Conservation (phyloP, 768 basidiomycete genomes). For the Cystofilobasidium capitatum region DNA sequence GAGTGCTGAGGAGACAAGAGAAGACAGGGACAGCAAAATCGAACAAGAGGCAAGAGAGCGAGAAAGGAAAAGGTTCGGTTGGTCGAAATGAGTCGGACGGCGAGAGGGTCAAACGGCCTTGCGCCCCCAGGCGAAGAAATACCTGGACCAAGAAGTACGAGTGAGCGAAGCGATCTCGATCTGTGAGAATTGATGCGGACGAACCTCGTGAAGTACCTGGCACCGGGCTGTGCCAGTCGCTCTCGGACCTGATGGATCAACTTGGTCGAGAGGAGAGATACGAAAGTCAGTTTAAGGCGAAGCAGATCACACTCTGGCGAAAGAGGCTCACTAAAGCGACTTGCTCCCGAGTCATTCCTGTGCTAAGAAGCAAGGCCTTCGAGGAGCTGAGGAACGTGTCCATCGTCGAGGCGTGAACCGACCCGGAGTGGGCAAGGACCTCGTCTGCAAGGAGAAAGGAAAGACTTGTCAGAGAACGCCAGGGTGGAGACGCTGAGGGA, state of each 20-base stretch:
- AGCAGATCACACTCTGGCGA: not conserved
- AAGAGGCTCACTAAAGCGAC: not conserved
- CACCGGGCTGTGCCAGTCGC: not conserved
- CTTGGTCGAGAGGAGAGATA: not conserved
- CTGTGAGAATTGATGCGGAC: too few relatives aligned
- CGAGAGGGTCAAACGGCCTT: not conserved
- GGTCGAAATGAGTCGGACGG: not conserved
- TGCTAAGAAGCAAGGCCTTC: constrained; percentile 6
- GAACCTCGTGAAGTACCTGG: not conserved
- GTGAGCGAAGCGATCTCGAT: not conserved
- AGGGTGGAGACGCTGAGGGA: not conserved
- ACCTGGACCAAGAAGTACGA: not conserved
- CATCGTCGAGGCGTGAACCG: not conserved
- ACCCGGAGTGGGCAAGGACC: constrained; percentile 5
- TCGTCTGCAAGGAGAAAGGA: constrained; percentile 2
- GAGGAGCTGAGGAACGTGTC: constrained; percentile 6
- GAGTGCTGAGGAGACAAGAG: not conserved
- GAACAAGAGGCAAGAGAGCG: not conserved
- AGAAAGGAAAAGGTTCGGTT: not conserved
- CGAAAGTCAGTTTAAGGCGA: not conserved
- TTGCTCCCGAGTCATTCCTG: constrained; percentile 6
- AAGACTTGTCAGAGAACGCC: not conserved
- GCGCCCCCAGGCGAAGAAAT: constrained; percentile 5
- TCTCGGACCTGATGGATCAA: not conserved
- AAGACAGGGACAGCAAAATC: not conserved